These are phyloP conservation scores for Ensete ventricosum DNA, from an alignment of 176 grass and related monocot genomes.

Conservation along the genomic window DNA sequence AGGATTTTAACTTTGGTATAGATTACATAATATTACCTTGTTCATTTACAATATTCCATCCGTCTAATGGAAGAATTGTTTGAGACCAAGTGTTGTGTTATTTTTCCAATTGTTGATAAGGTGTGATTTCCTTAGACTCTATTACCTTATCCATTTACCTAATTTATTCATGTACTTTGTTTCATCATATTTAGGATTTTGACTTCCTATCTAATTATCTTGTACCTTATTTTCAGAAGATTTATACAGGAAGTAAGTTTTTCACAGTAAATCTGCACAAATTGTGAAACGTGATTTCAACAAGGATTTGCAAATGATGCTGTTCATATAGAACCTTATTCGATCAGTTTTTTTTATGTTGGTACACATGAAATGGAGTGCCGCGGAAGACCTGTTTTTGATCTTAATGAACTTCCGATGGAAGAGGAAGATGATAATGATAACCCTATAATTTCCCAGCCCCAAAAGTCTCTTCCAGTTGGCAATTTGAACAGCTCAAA, in stretches of 20 bases:
- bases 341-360: slow-evolving; percentile 65
- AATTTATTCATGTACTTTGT: not conserved
- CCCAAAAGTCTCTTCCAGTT: slow-evolving; percentile 62
- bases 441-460: slow-evolving; percentile 42
- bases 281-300: not conserved
- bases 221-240: not conserved
- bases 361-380: slow-evolving; percentile 96
- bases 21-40: not conserved
- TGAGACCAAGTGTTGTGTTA: too few relatives aligned
- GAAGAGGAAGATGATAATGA: slow-evolving; percentile 60
- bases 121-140: not conserved
- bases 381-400: slow-evolving; percentile 90
- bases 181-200: not conserved
- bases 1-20: not conserved
- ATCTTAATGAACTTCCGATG: slow-evolving; percentile 91
- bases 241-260: not conserved
- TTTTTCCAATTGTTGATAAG: too few relatives aligned
- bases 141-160: not conserved
- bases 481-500: slow-evolving; percentile 31
- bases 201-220: not conserved
- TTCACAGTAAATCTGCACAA: not conserved
- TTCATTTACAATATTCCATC: not conserved
- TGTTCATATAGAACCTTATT: not conserved
- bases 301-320: not conserved
- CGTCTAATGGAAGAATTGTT: too few relatives aligned